These are phyloP conservation scores for Salix udensis DNA, from an alignment of 345 rosid species.

Conservation along the genomic window DNA sequence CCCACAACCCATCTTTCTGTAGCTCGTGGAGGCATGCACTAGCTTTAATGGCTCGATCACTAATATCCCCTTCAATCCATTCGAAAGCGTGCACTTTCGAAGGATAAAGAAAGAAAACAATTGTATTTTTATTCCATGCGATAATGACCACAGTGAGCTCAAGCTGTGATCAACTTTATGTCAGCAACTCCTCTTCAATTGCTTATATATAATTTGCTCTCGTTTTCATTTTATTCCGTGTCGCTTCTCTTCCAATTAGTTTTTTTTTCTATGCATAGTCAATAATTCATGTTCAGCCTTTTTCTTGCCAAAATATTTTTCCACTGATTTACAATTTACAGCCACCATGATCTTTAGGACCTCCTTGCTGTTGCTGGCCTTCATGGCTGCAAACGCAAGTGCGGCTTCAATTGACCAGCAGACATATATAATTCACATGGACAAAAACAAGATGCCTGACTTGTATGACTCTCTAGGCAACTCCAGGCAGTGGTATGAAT, in stretches of 20 bases:
- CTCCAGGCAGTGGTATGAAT: slow-evolving; percentile 35
- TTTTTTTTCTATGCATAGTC: neutral
- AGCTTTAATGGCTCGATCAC: neutral
- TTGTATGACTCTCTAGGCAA: slow-evolving; percentile 5
- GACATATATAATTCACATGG: slow-evolving; percentile 64
- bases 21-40: neutral
- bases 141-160: neutral
- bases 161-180: neutral
- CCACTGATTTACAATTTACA: neutral
- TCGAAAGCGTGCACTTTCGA: slow-evolving; percentile 10
- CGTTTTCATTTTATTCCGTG: neutral
- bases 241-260: too few species aligned
- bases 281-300: neutral
- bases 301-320: neutral
- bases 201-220: neutral
- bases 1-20: slow-evolving; percentile 13
- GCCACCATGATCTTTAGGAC: slow-evolving; percentile 24
- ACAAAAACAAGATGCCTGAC: slow-evolving; percentile 37
- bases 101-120: too few species aligned
- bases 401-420: slow-evolving; percentile 31
- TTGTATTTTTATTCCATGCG: neutral
- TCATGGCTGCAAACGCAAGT: slow-evolving; percentile 22
- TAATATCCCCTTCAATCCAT: neutral
- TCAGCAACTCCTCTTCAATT: neutral
- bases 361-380: slow-evolving; percentile 22